phyloP scores from a whole-genome alignment of 1,284 basidiomycete species.

The Microbotryomycetes sp. region DNA sequence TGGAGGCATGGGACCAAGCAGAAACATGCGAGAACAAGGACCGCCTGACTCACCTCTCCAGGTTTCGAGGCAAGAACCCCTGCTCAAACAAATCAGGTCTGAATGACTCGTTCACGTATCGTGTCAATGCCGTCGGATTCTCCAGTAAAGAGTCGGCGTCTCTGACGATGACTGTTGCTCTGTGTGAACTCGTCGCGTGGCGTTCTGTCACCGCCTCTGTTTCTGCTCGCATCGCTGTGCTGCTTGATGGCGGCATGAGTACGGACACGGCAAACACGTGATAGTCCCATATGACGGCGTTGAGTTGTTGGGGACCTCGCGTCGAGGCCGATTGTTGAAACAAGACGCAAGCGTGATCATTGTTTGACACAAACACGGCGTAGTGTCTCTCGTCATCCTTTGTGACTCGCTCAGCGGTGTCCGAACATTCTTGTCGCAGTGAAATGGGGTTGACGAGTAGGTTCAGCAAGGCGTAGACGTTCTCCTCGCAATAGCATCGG shows the following conservation, averaged over 20 bases:
- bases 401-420: conserved; percentile 44
- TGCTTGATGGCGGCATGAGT: conserved; percentile 40
- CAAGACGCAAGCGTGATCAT: conserved; percentile 52
- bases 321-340: conserved; percentile 53
- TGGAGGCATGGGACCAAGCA: no score
- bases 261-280: conserved; percentile 54
- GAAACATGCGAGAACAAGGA: neutral
- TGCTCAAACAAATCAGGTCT: conserved; percentile 33
- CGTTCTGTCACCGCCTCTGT: conserved; percentile 39
- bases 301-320: conserved; percentile 29
- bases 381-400: no score
- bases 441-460: conserved; percentile 41
- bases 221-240: neutral
- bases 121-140: no score
- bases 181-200: conserved; percentile 66
- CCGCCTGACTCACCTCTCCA: conserved; percentile 7
- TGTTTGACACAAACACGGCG: conserved; percentile 61
- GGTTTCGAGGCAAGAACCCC: conserved; percentile 2
- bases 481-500: conserved; percentile 59
- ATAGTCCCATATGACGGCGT: conserved; percentile 63
- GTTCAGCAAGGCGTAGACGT: conserved; percentile 55
- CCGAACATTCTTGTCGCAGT: no score
- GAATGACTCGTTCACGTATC: no score
- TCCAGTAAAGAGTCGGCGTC: no score
- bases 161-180: no score